Percentiles rank a stretch among this genome's conserved stretches.
phyloP scores from a whole-genome alignment of 768 basidiomycete species.

The Boletus sp. region DNA sequence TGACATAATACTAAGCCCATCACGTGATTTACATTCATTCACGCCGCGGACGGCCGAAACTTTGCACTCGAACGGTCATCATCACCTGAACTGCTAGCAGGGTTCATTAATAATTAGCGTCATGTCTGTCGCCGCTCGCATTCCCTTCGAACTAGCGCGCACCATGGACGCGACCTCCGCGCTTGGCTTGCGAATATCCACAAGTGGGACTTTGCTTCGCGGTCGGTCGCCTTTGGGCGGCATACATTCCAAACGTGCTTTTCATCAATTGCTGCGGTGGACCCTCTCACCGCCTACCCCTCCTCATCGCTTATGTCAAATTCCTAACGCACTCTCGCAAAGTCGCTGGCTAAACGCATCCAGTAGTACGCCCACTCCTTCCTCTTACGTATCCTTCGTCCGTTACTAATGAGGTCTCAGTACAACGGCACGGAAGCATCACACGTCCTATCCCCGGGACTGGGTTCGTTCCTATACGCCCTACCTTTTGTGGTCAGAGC shows the following conservation, averaged over 20 bases:
- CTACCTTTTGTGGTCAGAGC: not conserved
- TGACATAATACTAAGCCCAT: not conserved
- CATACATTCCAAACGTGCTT: conserved; percentile 1
- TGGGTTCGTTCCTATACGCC: conserved; percentile 45
- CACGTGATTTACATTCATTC: not conserved
- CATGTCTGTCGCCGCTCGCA: conserved; percentile 2
- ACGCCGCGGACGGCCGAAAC: not conserved
- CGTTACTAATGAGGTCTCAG: not conserved
- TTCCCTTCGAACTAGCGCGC: conserved; percentile 17
- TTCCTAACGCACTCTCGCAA: not conserved
- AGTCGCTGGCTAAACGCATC: conserved; percentile 20
- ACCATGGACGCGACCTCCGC: conserved; percentile 1
- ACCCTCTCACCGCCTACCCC: not conserved
- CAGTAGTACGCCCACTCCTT: conserved; percentile 5
- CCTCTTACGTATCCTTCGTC: not conserved
- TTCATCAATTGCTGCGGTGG: conserved; percentile 10
- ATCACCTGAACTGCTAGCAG: no score
- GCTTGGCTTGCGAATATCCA: conserved; percentile 6
- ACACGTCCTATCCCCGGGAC: conserved; percentile 66
- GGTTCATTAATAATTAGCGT: no score
- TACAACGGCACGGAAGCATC: conserved; percentile 47
- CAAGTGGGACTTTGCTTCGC: not conserved
- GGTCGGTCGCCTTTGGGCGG: not conserved
- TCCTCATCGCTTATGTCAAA: not conserved
- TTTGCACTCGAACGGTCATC: not conserved